Evolutionary conservation across 768 basidiomycete genomes (phyloP).

Genomic region (Pleurotus pulmonarius): DNA sequence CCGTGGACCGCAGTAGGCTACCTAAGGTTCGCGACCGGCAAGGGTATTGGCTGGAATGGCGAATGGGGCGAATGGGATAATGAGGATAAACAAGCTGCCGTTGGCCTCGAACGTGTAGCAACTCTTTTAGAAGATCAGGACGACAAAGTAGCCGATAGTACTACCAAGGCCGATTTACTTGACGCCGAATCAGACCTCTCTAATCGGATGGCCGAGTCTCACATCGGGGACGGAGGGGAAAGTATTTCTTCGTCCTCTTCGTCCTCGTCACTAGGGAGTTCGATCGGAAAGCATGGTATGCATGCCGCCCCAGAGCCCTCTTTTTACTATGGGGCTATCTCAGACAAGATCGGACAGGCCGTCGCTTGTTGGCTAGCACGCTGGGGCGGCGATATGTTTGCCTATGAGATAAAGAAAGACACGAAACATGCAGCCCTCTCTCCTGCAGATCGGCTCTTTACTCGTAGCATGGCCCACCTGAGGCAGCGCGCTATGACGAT

Average conservation of each 20-base stretch:
- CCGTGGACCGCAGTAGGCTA: conserved; percentile 76
- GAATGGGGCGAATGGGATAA: conserved; percentile 14
- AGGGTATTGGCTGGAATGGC: conserved; percentile 44
- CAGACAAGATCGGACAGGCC: conserved; percentile 89
- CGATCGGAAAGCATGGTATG: background rate
- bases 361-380: conserved; percentile 83
- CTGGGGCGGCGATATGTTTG: conserved; percentile 82
- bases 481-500: conserved; percentile 19
- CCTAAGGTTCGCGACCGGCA: conserved; percentile 79
- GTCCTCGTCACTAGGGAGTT: background rate
- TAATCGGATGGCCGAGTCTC: background rate
- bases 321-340: conserved; percentile 83
- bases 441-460: conserved; percentile 4
- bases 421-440: conserved; percentile 13
- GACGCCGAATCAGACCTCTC: conserved; percentile 5
- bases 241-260: conserved; percentile 4
- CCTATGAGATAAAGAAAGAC: conserved; percentile 46
- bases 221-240: background rate
- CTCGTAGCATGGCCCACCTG: conserved; percentile 8
- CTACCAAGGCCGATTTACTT: background rate
- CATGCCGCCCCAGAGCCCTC: conserved; percentile 26
- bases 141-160: background rate
- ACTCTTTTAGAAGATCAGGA: conserved; percentile 36
- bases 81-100: conserved; percentile 54
- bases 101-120: conserved; percentile 69